Conservation (phyloP, 495 filamentous ascomycete genomes). For the Cercophora samala region DNA sequence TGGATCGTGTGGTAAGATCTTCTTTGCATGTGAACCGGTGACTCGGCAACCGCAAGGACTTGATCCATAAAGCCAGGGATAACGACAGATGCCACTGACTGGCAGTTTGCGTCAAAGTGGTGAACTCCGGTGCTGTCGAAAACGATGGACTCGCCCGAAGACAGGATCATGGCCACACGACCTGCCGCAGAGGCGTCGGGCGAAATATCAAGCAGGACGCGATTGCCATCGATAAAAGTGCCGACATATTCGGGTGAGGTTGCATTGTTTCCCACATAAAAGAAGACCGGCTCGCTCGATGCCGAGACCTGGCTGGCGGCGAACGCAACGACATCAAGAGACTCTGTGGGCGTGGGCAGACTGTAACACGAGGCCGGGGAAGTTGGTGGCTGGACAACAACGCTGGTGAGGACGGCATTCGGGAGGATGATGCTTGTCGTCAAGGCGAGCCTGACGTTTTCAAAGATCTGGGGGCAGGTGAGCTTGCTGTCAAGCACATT, state of each 20-base stretch:
- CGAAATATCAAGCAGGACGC: constrained; percentile 21
- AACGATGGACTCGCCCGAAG: no score
- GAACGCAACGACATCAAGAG: constrained; percentile 21
- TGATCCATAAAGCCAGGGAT: constrained; percentile 22
- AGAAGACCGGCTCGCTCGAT: constrained; percentile 16
- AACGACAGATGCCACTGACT: constrained; percentile 19
- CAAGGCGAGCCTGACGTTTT: constrained; percentile 5
- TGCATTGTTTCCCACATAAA: constrained; percentile 22
- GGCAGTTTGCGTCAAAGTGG: no score
- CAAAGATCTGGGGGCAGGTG: constrained; percentile 8
- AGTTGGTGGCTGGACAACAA: constrained; percentile 24
- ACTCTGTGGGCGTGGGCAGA: constrained; percentile 20
- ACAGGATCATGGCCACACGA: no score
- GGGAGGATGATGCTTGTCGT: constrained; percentile 20
- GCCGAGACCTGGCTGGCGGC: neutral
- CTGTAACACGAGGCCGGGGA: constrained; percentile 26
- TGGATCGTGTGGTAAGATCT: no score
- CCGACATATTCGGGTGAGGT: constrained; percentile 24
- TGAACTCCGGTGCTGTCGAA: constrained; percentile 19
- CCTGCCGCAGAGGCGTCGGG: constrained; percentile 14
- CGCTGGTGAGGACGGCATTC: constrained; percentile 17
- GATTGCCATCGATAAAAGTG: constrained; percentile 19
- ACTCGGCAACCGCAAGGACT: constrained; percentile 13
- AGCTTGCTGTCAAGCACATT: neutral
- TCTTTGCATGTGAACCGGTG: neutral